A percentile compares a stretch with the other conserved stretches of the same genome.
phyloP scores from a whole-genome alignment of 1,284 basidiomycete species.

The Puccinia horiana region DNA sequence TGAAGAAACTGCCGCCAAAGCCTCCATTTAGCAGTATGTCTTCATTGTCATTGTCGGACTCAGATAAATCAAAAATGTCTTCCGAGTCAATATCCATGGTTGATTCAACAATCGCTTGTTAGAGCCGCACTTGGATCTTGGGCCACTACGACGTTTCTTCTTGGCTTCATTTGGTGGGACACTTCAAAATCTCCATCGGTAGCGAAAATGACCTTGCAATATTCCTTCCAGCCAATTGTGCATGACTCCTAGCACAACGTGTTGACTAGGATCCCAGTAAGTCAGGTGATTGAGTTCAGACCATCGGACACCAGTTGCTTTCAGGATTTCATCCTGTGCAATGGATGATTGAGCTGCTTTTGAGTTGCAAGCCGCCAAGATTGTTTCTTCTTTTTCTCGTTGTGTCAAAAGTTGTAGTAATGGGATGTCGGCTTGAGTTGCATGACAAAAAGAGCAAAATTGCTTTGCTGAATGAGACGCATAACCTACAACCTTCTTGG shows the following conservation, averaged over 20 bases:
- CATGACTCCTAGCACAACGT: conserved; percentile 30
- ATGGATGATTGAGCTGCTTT: neutral
- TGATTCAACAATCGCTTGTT: neutral
- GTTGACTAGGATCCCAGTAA: conserved; percentile 23
- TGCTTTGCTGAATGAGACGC: neutral
- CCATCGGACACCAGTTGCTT: conserved; percentile 28
- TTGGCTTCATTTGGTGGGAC: conserved; percentile 9
- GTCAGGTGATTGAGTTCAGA: conserved; percentile 16
- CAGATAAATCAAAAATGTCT: neutral
- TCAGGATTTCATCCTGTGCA: neutral
- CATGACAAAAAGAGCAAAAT: conserved; percentile 15
- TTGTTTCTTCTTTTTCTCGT: neutral
- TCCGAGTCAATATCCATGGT: neutral
- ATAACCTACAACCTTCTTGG: neutral
- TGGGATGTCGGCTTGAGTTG: neutral
- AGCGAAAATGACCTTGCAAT: conserved; percentile 19
- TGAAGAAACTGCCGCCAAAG: neutral
- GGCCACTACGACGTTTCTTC: neutral
- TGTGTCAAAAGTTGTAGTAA: neutral
- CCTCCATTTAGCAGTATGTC: neutral
- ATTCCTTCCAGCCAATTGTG: conserved; percentile 26
- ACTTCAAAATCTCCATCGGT: neutral
- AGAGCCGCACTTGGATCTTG: neutral
- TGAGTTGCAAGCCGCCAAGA: neutral
- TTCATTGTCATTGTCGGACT: neutral